Percentiles rank a stretch among this genome's conserved stretches.
phyloP scores from a whole-genome alignment of 2,329 filamentous ascomycete species.

The Colletotrichum sp. region DNA sequence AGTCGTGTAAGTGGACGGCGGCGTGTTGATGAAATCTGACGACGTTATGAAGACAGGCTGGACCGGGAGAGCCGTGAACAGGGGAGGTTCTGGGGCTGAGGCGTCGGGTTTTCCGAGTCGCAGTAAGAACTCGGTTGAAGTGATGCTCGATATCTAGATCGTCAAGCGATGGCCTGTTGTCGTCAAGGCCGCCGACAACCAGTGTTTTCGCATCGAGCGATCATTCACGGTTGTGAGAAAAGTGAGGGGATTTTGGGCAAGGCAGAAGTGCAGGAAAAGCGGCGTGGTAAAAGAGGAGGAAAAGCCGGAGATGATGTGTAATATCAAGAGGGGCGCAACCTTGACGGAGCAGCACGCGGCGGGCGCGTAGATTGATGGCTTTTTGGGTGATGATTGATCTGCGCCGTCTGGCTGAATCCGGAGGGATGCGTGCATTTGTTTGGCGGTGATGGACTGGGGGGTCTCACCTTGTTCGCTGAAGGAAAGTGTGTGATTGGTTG shows the following conservation, averaged over 20 bases:
- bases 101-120: neutral
- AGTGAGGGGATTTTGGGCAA: neutral
- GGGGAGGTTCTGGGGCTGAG: neutral
- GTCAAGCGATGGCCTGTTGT: neutral
- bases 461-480: neutral
- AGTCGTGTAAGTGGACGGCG: neutral
- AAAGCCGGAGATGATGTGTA: neutral
- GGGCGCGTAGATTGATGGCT: neutral
- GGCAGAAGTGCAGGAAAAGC: neutral
- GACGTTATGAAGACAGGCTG: neutral
- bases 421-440: constrained; percentile 8
- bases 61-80: neutral
- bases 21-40: neutral
- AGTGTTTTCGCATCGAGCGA: neutral
- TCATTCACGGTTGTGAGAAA: neutral
- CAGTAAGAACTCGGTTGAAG: neutral
- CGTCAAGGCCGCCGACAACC: neutral
- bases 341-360: neutral
- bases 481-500: neutral
- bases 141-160: neutral
- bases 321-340: neutral
- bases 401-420: constrained; percentile 1
- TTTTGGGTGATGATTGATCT: neutral
- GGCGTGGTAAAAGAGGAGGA: neutral
- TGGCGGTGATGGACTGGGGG: neutral